Evolutionary conservation across 2,329 filamentous ascomycete genomes (phyloP), one percentile per base, ranked within the genome.

Genomic region (Pseudocercospora eumusae): DNA sequence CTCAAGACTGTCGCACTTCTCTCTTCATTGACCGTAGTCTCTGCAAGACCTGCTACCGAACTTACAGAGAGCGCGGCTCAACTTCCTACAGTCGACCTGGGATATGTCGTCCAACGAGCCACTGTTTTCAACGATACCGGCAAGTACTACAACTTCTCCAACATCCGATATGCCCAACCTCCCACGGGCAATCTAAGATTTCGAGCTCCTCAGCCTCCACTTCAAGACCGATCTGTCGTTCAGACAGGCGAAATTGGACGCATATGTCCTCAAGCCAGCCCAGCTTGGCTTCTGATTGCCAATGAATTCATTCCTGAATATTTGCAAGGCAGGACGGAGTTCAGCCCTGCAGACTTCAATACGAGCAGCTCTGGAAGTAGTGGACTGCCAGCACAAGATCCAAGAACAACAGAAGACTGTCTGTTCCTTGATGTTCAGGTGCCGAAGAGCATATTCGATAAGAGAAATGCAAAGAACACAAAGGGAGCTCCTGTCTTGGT

Each of bases 141-240:
- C 45, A 57, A 47, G 63, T 27, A 25, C 40, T 27, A 64, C 28
- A 33, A 56, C 64, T 86, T 86, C 73, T 80, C 75, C 57, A 84
- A 86, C 66, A 84, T 86, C 64, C 79, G 83, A 47, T 86, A 81
- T 70, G 84, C 82, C 5, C 80, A 81, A 25, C 79, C 84, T 13
- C 83, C 84, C 1, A 64, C 81, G 2, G 83, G 81, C 9, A 68
- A 82, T 13, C 70, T 83, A 49, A 76, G 84, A 23, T 86, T 84
- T 65, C 76, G 76, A 18, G 77, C 79, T 28, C 83, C 84, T 2
- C 64, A 70, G 49, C 50, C 66, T 11, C 71, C 73, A 75, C 72
- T 72, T 7, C 66, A 72, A 49, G 79, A 83, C 66, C 76, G 81
- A 31, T 73, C 76, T 5, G 63, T 68, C 0, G 72, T 85, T n/a